Evolutionary conservation across 208 protist species (phyloP), one percentile per base, ranked within the genome.

Genomic region (Crithidia acanthocephali): DNA sequence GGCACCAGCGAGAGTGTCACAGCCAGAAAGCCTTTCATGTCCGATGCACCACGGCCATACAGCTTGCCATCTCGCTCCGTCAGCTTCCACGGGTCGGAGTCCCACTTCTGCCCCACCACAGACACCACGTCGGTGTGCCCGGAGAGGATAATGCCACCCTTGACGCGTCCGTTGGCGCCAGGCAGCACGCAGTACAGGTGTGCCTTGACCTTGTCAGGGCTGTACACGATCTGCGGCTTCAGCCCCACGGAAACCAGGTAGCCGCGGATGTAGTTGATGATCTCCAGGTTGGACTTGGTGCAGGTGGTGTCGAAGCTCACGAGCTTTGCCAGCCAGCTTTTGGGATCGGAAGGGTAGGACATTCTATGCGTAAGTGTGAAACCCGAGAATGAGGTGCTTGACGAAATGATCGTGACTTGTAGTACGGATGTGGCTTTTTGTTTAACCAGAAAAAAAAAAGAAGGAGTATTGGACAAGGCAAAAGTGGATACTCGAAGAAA

Each of bases 1-100:
- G 80, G 75, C 20, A 63, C 74, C 2, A 85, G 64, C 0, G 81
- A 62, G 18, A 92, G 64, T 16, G 51, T 66, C 6, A 89, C 79
- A 0, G 83, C 83, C 18, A 92, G 55, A 63, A 89, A 87, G 22
- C 81, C 81, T 61, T 92, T 92, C 86, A 87, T 87, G 64, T 89
- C 80, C 25, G 76, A 76, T 8, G 79, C 70, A 28, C 86, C 86
- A 20, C 81, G 81, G 4, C 86, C 79, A 63, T 88, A 87, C 42
- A 84, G 70, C 60, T 80, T 86, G 27, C 81, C 78, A 33, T 83
- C 74, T 48, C 51, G 65, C 55, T 89, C 86, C 16, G 76, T 80
- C 70, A 89, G 70, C 27, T n/a, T 67, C 45, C 85, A 92, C 8
- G 84, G 44, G 18, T 48, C 44, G 44, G 44, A 48, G 44, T 48